Conservation (phyloP, 2,329 filamentous ascomycete genomes). For the Aspergillus intermedius region DNA sequence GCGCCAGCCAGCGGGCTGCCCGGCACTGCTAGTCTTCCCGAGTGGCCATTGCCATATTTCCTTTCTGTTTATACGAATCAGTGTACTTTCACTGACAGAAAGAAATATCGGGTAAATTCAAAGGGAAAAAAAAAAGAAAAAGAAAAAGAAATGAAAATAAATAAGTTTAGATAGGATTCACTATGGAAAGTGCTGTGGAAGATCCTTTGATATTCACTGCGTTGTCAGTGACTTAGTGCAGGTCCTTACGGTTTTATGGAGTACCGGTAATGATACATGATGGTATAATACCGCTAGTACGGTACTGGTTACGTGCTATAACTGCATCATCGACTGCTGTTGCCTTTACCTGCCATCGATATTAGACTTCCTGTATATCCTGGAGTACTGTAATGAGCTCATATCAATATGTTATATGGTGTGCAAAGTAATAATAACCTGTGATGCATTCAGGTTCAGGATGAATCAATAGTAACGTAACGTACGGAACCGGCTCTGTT, state of each 20-base stretch:
- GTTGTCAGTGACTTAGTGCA: neutral
- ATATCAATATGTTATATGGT: neutral
- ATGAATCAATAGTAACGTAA: neutral
- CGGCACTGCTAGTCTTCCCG: neutral
- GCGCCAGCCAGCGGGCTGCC: neutral
- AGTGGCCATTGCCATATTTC: too few relatives aligned
- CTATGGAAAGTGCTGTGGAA: too few relatives aligned
- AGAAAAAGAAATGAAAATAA: too few relatives aligned
- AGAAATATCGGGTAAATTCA: too few relatives aligned
- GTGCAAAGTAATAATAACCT: neutral
- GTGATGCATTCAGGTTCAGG: neutral
- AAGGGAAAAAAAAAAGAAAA: too few relatives aligned
- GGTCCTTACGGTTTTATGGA: neutral
- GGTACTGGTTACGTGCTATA: neutral
- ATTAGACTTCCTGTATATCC: neutral
- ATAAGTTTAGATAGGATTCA: too few relatives aligned
- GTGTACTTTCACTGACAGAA: too few relatives aligned
- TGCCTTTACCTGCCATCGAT: neutral
- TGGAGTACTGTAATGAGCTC: neutral
- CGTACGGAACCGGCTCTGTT: neutral
- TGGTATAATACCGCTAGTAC: neutral
- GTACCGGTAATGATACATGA: neutral
- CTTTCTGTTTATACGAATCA: too few relatives aligned
- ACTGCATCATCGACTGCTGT: neutral
- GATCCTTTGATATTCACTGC: too few relatives aligned